These are phyloP conservation scores for Candida schatavii DNA, from an alignment of 805 yeast genomes.

Conservation along the genomic window DNA sequence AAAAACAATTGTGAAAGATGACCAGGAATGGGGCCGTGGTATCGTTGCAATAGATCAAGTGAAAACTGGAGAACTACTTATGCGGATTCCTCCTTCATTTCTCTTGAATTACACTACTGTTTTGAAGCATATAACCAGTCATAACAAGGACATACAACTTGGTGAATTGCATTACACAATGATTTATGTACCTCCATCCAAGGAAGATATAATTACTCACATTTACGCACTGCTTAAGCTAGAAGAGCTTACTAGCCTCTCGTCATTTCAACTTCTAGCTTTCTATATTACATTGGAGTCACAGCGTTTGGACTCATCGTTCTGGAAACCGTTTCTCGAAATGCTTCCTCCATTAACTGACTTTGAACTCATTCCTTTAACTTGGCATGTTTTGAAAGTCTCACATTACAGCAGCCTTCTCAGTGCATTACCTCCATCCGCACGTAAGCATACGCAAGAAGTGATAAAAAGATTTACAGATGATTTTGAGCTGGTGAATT, in stretches of 20 bases:
- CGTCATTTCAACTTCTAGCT: conserved; percentile 60
- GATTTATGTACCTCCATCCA: conserved; percentile 22
- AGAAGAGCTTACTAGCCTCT: conserved; percentile 38
- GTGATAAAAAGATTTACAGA: conserved; percentile 41
- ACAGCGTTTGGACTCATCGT: conserved; percentile 38
- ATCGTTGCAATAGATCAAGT: conserved; percentile 44
- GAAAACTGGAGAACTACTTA: conserved; percentile 40
- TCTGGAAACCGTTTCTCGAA: conserved; percentile 68
- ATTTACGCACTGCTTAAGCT: conserved; percentile 29
- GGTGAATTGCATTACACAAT: conserved; percentile 16
- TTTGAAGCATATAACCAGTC: conserved; percentile 38
- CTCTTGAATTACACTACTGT: conserved; percentile 59
- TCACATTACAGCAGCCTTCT: conserved; percentile 26
- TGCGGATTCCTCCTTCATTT: conserved; percentile 56
- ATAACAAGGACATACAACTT: conserved; percentile 35
- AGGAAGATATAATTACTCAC: conserved; percentile 21
- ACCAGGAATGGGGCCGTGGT: conserved; percentile 57
- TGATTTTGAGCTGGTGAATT: conserved; percentile 44
- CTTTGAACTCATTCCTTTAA: conserved; percentile 56
- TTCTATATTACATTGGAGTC: conserved; percentile 49
- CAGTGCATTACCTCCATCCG: conserved; percentile 43
- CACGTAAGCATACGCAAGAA: conserved; percentile 35
- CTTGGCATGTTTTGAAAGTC: conserved; percentile 48
- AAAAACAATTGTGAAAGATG: conserved; percentile 33
- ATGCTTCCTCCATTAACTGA: conserved; percentile 60